These are phyloP conservation scores for Suillus variegatus DNA, from an alignment of 768 basidiomycete species.

Conservation along the genomic window DNA sequence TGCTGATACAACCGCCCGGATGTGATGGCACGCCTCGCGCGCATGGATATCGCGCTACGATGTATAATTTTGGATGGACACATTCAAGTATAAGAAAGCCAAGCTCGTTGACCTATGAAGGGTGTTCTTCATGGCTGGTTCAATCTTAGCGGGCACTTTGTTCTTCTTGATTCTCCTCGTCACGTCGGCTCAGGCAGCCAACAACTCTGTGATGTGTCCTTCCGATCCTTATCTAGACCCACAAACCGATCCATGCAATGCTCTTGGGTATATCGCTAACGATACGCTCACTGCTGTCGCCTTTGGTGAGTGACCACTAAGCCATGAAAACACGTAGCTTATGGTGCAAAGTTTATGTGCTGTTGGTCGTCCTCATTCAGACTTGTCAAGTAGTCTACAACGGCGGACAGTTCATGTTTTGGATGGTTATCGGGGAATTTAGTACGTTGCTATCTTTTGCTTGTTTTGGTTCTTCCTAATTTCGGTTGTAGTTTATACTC, in stretches of 20 bases:
- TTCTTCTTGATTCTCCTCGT: slow-evolving; percentile 1
- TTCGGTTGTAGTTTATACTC: slow-evolving; percentile 49
- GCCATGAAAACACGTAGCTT: neutral
- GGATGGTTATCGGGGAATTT: slow-evolving; percentile 61
- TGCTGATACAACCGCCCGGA: too few relatives aligned
- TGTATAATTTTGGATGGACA: neutral
- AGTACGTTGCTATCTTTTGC: slow-evolving; percentile 34
- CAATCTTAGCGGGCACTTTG: neutral
- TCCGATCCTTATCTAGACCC: slow-evolving; percentile 50
- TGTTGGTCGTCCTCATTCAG: slow-evolving; percentile 46
- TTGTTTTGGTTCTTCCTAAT: neutral
- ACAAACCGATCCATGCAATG: slow-evolving; percentile 52
- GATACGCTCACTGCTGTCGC: slow-evolving; percentile 54
- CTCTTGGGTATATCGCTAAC: slow-evolving; percentile 55
- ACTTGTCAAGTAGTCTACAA: slow-evolving; percentile 42
- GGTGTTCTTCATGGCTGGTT: neutral
- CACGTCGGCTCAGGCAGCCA: slow-evolving; percentile 8
- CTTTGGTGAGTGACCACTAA: slow-evolving; percentile 37
- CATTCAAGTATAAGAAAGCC: neutral
- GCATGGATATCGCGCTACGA: neutral
- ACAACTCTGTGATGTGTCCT: slow-evolving; percentile 16
- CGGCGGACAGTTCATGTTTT: slow-evolving; percentile 59
- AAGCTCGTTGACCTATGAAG: too few relatives aligned
- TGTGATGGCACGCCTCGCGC: neutral
- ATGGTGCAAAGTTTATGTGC: slow-evolving; percentile 34